These are phyloP conservation scores for Teunomyces lycoperdinae DNA, from an alignment of 805 yeast species.

Conservation along the genomic window DNA sequence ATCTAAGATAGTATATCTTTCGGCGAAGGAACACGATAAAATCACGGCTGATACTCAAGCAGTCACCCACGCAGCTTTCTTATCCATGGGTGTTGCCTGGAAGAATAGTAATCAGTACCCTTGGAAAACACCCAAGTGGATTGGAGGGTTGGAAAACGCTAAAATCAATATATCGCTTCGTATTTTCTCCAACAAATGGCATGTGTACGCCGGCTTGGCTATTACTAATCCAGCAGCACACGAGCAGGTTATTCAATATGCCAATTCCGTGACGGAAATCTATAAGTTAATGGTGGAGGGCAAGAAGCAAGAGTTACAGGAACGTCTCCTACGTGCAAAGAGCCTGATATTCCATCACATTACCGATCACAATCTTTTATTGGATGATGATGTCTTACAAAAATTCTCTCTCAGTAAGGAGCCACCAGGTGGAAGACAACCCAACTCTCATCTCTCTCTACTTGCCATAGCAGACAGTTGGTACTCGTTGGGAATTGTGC, in stretches of 20 bases:
- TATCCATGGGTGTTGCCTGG: slow-evolving; percentile 98
- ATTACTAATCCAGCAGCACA: slow-evolving; percentile 95
- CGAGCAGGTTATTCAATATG: slow-evolving; percentile 83
- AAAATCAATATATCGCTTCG: slow-evolving; percentile 90
- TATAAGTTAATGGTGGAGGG: slow-evolving; percentile 80
- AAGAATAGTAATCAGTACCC: slow-evolving; percentile 78
- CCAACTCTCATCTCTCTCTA: slow-evolving; percentile 86
- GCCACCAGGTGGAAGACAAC: slow-evolving; percentile 65
- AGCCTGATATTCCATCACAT: slow-evolving; percentile 73
- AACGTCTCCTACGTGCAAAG: slow-evolving; percentile 64
- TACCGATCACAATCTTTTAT: slow-evolving; percentile 50
- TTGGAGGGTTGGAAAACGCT: slow-evolving; percentile 94
- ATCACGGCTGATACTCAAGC: slow-evolving; percentile 99
- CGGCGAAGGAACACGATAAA: slow-evolving; percentile 87
- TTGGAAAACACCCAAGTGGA: slow-evolving; percentile 83
- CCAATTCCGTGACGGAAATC: slow-evolving; percentile 77
- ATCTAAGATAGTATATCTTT: slow-evolving; percentile 71
- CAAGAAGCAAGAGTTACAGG: slow-evolving; percentile 52
- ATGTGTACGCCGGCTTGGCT: slow-evolving; percentile 96
- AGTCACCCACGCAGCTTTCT: slow-evolving; percentile 95
- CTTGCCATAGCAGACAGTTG: slow-evolving; percentile 93
- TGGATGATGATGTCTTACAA: slow-evolving; percentile 77
- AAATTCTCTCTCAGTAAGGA: slow-evolving; percentile 72
- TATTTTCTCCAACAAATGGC: slow-evolving; percentile 93
- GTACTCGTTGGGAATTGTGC: slow-evolving; percentile 79